A percentile compares a stretch with the other conserved stretches of the same genome.
Conservation (phyloP, 257 asterid species). For the Penstemon eatonii region DNA sequence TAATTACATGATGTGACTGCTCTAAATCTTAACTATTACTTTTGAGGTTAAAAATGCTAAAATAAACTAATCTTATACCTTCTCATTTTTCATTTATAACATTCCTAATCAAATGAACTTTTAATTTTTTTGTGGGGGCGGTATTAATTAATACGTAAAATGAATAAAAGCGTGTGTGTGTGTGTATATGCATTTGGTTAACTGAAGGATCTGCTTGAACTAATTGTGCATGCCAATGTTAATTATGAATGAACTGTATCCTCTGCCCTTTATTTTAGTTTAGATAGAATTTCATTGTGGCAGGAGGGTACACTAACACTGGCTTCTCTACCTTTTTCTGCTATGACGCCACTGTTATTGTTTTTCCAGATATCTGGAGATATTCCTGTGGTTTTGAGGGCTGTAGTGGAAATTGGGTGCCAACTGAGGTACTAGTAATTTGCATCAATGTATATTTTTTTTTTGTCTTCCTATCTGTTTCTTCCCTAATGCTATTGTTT, state of each 20-base stretch:
- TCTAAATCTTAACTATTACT: not conserved
- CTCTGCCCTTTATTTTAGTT: not conserved
- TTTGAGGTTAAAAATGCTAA: not conserved
- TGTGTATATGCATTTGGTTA: not conserved
- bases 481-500: conserved; percentile 16
- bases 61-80: too few species aligned
- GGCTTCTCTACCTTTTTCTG: not conserved
- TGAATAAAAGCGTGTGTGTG: not conserved
- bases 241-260: not conserved
- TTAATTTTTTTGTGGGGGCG: not conserved
- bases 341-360: not conserved
- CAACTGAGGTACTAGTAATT: conserved; percentile 65
- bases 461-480: conserved; percentile 3
- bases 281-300: not conserved
- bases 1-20: not conserved
- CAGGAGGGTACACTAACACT: not conserved
- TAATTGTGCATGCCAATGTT: not conserved
- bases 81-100: not conserved
- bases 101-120: not conserved
- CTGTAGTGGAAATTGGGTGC: conserved; percentile 87
- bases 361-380: conserved; percentile 82
- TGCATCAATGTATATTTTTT: conserved; percentile 8
- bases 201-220: not conserved
- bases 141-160: not conserved
- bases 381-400: conserved; percentile 77